Conservation (phyloP, 2,329 filamentous ascomycete genomes). For the Aphanocladium album region DNA sequence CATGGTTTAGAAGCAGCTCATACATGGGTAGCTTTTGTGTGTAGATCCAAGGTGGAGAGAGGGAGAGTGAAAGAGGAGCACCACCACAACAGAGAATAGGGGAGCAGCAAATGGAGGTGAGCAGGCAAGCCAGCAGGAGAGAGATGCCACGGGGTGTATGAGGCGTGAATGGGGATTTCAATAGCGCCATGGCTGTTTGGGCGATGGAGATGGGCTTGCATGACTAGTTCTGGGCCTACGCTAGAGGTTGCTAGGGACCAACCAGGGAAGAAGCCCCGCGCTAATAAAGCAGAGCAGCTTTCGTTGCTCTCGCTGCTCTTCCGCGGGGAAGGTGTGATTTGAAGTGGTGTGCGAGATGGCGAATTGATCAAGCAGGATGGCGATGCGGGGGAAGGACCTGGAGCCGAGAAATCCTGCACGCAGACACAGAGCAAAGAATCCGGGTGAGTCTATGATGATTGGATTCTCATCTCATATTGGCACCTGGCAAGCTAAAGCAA, state of each 20-base stretch:
- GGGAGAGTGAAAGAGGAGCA: no score
- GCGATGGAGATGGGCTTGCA: constrained; percentile 4
- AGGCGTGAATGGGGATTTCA: not conserved
- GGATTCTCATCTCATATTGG: no score
- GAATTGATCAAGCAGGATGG: not conserved
- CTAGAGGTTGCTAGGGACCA: not conserved
- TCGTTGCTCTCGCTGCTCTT: no score
- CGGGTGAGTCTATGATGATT: no score
- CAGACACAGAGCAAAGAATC: no score
- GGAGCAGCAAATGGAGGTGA: not conserved
- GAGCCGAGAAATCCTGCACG: no score
- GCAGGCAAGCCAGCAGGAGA: not conserved
- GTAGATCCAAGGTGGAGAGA: not conserved
- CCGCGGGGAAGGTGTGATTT: no score
- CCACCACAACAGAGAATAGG: not conserved
- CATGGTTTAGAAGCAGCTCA: not conserved
- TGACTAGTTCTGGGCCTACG: not conserved
- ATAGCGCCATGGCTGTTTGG: constrained; percentile 7
- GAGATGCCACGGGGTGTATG: not conserved
- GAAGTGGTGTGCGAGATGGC: not conserved
- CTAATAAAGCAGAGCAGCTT: no score
- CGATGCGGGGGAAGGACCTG: no score
- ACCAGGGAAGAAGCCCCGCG: no score
- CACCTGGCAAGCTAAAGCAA: no score
- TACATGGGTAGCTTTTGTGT: not conserved